Evolutionary conservation across 208 protist genomes (phyloP), one percentile per base, ranked within the genome.

Genomic region (Angomonas desouzai): DNA sequence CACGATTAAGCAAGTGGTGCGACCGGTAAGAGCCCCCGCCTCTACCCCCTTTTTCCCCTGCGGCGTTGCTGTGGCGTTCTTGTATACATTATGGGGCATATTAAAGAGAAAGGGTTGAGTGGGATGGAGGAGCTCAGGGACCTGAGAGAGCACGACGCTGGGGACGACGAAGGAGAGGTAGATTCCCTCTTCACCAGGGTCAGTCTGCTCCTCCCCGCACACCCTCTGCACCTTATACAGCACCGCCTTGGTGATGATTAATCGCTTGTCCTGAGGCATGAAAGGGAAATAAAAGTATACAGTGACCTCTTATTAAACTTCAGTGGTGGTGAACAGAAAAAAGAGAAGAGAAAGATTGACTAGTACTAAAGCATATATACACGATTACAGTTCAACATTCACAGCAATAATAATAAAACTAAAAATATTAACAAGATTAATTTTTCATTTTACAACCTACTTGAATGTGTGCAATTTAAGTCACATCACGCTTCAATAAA

Each of bases 191-290:
- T 72, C 65, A 11, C 61, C 66, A 1, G 72, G 74, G 13, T 70
- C 69, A 30, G 30, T 25, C 32, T 67, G 61, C 33, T 66, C 66
- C 11, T 73, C 69, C 22, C 62, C 64, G 55, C 78, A 81, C 22
- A 91, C 63, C 22, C 79, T 77, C 67, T 89, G 76, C 57, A 94
- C 34, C 68, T 92, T 92, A 72, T 87, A 78, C 0, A 94, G 62
- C 45, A 92, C 85, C 27, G 89, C 89, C 68, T 92, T 92, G 25
- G 83, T 89, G 25, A 94, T 67, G 74, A 94, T 89, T 4, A 94
- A 72, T 3, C 89, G 77, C 62, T 94, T 94, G 60, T 94, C 89
- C 61, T 94, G 85, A 23, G 89, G 89, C 89, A 94, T 94, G 47
- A n/a, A n/a, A n/a, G n/a, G n/a, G n/a, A n/a, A n/a, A n/a, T n/a